Evolutionary conservation across 1,284 basidiomycete species (phyloP), one percentile per base, ranked within the genome.

Genomic region (Rhizoctonia solani): DNA sequence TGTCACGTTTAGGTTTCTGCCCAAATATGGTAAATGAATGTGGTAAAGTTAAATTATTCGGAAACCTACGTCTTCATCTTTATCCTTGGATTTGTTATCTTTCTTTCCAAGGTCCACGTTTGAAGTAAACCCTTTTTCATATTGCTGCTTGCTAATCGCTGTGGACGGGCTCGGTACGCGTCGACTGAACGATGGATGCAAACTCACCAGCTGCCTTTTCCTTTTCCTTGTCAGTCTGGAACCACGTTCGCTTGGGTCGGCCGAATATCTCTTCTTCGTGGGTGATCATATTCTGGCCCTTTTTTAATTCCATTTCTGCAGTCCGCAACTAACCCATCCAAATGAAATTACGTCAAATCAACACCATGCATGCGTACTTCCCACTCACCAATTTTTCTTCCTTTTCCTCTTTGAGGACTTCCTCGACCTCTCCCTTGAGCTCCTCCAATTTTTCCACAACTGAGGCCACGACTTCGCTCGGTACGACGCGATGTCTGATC

Each of bases 191-290:
- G 16, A 21, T 42, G 30, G 46, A 34, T 39, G 21, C 39, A 25
- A 39, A 74, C 81, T 69, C 72, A 95, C 93, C 88, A 85, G 90
- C 87, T 1, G 93, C 83, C 61, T 84, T 84, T 67, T 83, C 79
- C 78, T 93, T 98, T 72, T 98, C 94, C 76, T 90, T 90, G 69
- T 85, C 83, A 25, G 83, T 87, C 78, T 98, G 96, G 85, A 99
- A 99, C 97, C 97, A 99, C 13, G 95, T 98, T 71, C 96, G 82
- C 27, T 94, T 93, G 6, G 97, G 97, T 55, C 96, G 83, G 34
- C 92, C 88, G 76, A 89, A 93, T 73, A 99, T 99, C 79, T 99
- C 97, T n/a, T 85, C 86, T 76, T 92, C 85, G 74, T 99, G 93
- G 75, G 95, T 89, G 63, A 98, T 87, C 84, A 99, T 88, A 76